Base-by-base conservation (phyloP, 1,139 yeast species). In the Yamadazyma diospyri region DNA sequence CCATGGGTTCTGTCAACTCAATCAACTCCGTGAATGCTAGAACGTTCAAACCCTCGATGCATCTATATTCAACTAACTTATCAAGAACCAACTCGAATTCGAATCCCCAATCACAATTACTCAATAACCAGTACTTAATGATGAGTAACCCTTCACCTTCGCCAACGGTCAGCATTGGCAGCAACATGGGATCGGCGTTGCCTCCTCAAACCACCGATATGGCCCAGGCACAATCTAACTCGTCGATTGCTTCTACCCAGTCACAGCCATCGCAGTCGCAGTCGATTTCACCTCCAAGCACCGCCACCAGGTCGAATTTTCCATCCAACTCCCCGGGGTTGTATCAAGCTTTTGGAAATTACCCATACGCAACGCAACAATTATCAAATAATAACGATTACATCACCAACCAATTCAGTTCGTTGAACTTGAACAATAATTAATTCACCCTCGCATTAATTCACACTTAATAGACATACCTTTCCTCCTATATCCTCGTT, bases 351-450 rank as follows among this genome's bases (percentile, higher is more conserved):
- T 48, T 45, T 35, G 45, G 48, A 6, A 41, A 40, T 16, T 46
- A 42, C 9, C 42, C 32, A 29, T 40, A 41, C 26, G 30, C 35
- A 27, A 28, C 24, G 20, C 25, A 28, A 14, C 25, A 11, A 9
- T 10, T 16, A 7, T n/a, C 20, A 26, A 16, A 17, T 18, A 26
- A 16, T 17, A 27, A 27, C 19, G 16, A 27, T 19, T 25, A 27
- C 27, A 22, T 40, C 27, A 35, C 48, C 13, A 39, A 32, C 25
- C 66, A 62, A 40, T 51, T 63, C 43, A 58, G 59, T 43, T 55
- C 65, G n/a, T 58, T 64, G 48, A 59, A 57, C 42, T 59, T 63
- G 46, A 58, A 59, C 44, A 43, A 40, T 39, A 41, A 26, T 16
- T 26, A 26, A 9, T 24, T 9, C 19, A 16, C 17, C 9, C 17